These are phyloP conservation scores for Xylaria sp. DNA, from an alignment of 2,329 filamentous ascomycete species.

Conservation along the genomic window DNA sequence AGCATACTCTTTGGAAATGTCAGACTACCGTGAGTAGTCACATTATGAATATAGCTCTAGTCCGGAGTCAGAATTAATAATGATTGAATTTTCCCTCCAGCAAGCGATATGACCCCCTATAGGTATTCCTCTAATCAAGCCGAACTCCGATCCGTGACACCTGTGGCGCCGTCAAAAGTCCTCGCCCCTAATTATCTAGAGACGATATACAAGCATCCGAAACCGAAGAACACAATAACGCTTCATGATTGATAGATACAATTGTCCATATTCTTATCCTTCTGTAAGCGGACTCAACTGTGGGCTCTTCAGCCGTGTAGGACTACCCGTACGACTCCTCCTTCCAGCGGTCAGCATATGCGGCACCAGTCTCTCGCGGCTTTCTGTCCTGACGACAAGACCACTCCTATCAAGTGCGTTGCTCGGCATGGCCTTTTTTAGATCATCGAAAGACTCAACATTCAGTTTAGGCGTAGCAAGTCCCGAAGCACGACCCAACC, in stretches of 20 bases:
- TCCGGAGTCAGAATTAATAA: conserved; percentile 1
- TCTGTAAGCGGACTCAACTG: conserved; percentile 63
- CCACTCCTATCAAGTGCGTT: conserved; percentile 74
- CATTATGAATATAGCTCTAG: not conserved
- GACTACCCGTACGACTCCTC: conserved; percentile 67
- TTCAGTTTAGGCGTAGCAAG: conserved; percentile 74
- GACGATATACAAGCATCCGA: conserved; percentile 17
- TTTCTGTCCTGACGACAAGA: conserved; percentile 84
- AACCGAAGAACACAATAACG: conserved; percentile 1
- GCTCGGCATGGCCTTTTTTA: conserved; percentile 48
- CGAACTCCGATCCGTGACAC: conserved; percentile 29
- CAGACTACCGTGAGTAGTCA: not conserved
- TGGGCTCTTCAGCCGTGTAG: conserved; percentile 69
- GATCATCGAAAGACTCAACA: conserved; percentile 62
- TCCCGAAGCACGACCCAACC: conserved; percentile 71
- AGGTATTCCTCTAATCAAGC: conserved; percentile 29
- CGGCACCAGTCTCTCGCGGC: conserved; percentile 78
- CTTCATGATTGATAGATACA: conserved; percentile 33
- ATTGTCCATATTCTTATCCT: conserved; percentile 42
- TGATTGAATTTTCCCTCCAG: conserved; percentile 15
- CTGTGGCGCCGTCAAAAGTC: conserved; percentile 10
- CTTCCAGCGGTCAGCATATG: conserved; percentile 67
- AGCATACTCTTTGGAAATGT: not conserved
- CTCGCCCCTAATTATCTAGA: conserved; percentile 12
- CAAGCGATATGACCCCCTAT: conserved; percentile 2